Evolutionary conservation across 2,329 filamentous ascomycete species (phyloP).

Genomic region (Dothistroma septosporum): DNA sequence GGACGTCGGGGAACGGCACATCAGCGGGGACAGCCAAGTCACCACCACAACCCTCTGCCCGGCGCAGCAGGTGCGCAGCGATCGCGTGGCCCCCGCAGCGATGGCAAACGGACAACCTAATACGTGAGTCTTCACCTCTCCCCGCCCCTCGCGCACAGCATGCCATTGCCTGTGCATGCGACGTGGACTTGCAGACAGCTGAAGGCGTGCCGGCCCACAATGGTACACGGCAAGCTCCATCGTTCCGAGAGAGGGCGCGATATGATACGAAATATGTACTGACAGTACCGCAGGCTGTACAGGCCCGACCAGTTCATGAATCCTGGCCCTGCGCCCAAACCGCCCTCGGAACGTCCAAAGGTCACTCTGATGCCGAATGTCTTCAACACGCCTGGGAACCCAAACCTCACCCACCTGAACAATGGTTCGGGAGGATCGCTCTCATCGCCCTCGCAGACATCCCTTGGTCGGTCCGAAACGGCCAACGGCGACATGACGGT

Average conservation of each 20-base stretch:
- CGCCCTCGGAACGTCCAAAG: conserved; percentile 72
- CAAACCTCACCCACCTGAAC: conserved; percentile 43
- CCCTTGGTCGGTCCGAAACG: conserved; percentile 41
- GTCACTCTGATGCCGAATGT: conserved; percentile 73
- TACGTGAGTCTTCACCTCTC: conserved; percentile 1
- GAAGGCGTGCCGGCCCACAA: not conserved
- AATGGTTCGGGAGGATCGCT: conserved; percentile 35
- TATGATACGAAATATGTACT: not conserved
- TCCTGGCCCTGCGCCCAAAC: conserved; percentile 86
- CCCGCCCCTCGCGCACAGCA: not conserved
- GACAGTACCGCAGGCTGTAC: conserved; percentile 49
- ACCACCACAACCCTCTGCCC: not conserved
- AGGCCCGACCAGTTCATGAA: conserved; percentile 80
- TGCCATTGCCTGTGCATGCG: not conserved
- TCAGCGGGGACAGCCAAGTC: not conserved
- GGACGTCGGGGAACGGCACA: not conserved
- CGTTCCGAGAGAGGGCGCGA: not conserved
- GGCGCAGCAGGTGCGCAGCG: not conserved
- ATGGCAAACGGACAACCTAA: conserved; percentile 1
- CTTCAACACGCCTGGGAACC: conserved; percentile 67
- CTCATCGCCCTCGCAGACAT: conserved; percentile 36
- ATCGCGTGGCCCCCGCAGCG: not conserved
- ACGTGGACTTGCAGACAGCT: not conserved
- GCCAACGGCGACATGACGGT: conserved; percentile 37
- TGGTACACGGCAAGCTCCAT: not conserved